phyloP scores from a whole-genome alignment of 2,329 filamentous ascomycete species.

The Aspergillus brunneoviolaceus region DNA sequence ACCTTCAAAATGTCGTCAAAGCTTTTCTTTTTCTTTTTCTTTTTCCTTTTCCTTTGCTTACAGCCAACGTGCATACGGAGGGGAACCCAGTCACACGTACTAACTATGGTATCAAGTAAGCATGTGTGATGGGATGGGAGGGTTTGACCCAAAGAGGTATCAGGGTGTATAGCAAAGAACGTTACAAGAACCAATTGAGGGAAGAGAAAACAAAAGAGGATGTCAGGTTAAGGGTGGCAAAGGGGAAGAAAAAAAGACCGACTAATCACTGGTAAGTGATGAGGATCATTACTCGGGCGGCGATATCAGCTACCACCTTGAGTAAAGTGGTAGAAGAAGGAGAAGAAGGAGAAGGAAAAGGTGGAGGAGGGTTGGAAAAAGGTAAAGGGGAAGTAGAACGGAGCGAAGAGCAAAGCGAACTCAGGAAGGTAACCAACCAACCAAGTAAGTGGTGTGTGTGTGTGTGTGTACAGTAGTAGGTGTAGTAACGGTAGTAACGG shows the following conservation, averaged over 20 bases:
- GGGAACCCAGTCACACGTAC: not conserved
- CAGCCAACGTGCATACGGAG: not conserved
- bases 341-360: not conserved
- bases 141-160: not conserved
- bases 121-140: not conserved
- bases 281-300: too few relatives aligned
- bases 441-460: not conserved
- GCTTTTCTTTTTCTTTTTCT: not conserved
- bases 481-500: not conserved
- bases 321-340: too few relatives aligned
- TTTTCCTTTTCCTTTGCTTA: not conserved
- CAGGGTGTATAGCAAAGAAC: not conserved
- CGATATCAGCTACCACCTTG: too few relatives aligned
- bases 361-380: not conserved
- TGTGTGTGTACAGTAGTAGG: not conserved
- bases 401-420: not conserved
- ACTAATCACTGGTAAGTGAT: not conserved
- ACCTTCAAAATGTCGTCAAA: not conserved
- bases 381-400: not conserved
- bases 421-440: not conserved
- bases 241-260: not conserved
- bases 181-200: constrained; percentile 1
- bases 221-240: too few relatives aligned
- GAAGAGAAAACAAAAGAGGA: not conserved
- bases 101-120: not conserved